Base-by-base conservation (phyloP, 1,284 basidiomycete species). In the Crepidotus sp. region DNA sequence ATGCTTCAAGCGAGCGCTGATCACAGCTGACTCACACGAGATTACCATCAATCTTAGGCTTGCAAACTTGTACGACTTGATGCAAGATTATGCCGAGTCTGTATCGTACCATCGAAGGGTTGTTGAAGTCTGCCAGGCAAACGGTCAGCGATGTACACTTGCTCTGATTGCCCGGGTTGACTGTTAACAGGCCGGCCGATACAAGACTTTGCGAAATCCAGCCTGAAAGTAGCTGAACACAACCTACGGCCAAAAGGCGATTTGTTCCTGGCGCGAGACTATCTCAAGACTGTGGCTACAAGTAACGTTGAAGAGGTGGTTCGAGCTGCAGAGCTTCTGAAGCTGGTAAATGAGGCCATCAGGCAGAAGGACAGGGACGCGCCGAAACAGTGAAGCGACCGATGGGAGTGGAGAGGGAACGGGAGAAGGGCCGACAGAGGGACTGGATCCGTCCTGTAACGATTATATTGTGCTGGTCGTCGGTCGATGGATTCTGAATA, bases 1-100 rank as follows among this genome's bases (percentile, higher is more conserved):
- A 57, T 91, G 90, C 54, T 80, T 89, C 52, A 88, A 89, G 54
- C 84, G 91, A 36, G 91, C 92, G 3, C 70, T 95, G 33, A 77
- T 94, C 45, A 81, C 88, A 36, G 85, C 88, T 11, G 89, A 93
- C 61, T 71, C 79, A 0, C 72, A 80, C 46, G 90, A 95, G 60
- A 86, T 79, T 9, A 74, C 72, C 22, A 77, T 83, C 41, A 81
- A 83, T 58, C 66, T 87, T 13, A 90, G 83, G 58, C 71, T 96
- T 21, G 91, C 90, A 8, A 75, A 74, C 50, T 68, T 95, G 27
- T 77, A 91, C 60, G 73, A 74, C 42, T 70, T 73, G 22, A 63
- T 84, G n/a, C 75, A 79, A 19, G 80, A 90, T 51, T 65, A 66
- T 19, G 62, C 66, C 4, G 80, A 83, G 54, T 79, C 87, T 2